Evolutionary conservation across 352 stramenopile genomes (phyloP).

Genomic region (Vaucheria bursata): DNA sequence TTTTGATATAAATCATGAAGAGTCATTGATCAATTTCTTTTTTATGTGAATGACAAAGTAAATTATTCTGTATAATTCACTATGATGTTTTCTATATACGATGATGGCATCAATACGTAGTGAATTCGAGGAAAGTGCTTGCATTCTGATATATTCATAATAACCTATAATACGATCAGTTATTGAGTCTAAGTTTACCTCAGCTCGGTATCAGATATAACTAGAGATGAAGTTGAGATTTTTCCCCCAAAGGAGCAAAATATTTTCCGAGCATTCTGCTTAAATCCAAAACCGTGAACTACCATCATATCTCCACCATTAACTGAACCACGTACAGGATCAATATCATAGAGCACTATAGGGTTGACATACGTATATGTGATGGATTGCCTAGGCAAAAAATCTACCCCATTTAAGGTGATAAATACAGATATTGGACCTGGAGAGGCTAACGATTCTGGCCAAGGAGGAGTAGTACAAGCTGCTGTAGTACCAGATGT

Average conservation of each 20-base stretch:
- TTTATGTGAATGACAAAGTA: too few relatives aligned
- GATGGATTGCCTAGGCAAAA: constrained; percentile 39
- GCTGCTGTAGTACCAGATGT: not conserved
- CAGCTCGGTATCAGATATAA: not conserved
- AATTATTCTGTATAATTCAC: too few relatives aligned
- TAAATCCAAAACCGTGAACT: constrained; percentile 60
- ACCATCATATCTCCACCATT: constrained; percentile 58
- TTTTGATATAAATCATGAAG: too few relatives aligned
- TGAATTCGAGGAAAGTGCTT: too few relatives aligned
- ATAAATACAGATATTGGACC: constrained; percentile 53
- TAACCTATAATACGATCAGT: too few relatives aligned
- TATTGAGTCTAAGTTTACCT: not conserved
- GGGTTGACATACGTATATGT: constrained; percentile 61
- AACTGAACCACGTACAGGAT: constrained; percentile 52
- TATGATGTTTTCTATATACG: too few relatives aligned
- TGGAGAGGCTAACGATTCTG: constrained; percentile 7
- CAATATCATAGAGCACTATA: constrained; percentile 51
- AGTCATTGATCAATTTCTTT: too few relatives aligned
- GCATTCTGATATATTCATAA: too few relatives aligned
- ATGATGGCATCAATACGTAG: too few relatives aligned
- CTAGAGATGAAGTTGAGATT: not conserved
- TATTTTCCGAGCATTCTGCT: constrained; percentile 31
- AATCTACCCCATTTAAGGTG: constrained; percentile 68
- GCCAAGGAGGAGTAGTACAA: not conserved
- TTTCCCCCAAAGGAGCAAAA: constrained; percentile 58